Percentiles rank a stretch among this genome's conserved stretches.
Evolutionary conservation across 2,329 filamentous ascomycete genomes (phyloP).

Genomic region (Calonectria hongkongensis): DNA sequence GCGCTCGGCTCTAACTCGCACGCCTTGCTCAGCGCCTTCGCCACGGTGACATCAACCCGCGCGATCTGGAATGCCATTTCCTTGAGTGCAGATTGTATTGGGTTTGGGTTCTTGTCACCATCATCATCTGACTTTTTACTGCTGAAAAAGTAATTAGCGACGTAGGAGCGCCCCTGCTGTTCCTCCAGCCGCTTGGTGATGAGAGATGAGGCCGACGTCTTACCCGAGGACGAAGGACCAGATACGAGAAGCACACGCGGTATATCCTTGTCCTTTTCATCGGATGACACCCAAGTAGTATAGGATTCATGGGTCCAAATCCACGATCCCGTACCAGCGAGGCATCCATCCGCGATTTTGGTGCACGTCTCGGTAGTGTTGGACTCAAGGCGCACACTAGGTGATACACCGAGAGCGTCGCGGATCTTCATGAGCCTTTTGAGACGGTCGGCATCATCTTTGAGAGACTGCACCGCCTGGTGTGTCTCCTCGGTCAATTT

Average conservation of each 20-base stretch:
- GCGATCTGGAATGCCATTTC: slow-evolving; percentile 15
- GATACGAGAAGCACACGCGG: not conserved
- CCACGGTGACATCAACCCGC: slow-evolving; percentile 2
- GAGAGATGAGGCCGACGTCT: not conserved
- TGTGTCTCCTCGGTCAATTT: slow-evolving; percentile 8
- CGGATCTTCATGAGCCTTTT: slow-evolving; percentile 9
- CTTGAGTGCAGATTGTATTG: slow-evolving; percentile 1
- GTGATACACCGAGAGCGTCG: not conserved
- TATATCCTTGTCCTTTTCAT: not conserved
- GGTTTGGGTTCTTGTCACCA: not conserved
- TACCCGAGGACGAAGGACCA: not conserved
- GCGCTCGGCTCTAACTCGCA: not conserved
- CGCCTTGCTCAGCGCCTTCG: not conserved
- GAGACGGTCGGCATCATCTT: slow-evolving; percentile 9
- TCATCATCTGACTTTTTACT: not conserved
- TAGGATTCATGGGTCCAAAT: not conserved
- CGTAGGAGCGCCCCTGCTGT: not conserved
- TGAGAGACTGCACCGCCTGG: slow-evolving; percentile 5
- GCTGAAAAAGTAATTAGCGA: slow-evolving; percentile 4
- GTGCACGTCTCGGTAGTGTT: slow-evolving; percentile 2
- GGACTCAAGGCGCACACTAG: not conserved
- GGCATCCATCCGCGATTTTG: slow-evolving; percentile 7
- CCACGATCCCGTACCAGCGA: not conserved
- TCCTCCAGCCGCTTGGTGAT: slow-evolving; percentile 11
- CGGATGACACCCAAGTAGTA: not conserved